Percentiles rank a stretch among this genome's conserved stretches.
These are phyloP conservation scores for Lomentospora prolificans DNA, from an alignment of 2,329 filamentous ascomycete species.

Conservation along the genomic window DNA sequence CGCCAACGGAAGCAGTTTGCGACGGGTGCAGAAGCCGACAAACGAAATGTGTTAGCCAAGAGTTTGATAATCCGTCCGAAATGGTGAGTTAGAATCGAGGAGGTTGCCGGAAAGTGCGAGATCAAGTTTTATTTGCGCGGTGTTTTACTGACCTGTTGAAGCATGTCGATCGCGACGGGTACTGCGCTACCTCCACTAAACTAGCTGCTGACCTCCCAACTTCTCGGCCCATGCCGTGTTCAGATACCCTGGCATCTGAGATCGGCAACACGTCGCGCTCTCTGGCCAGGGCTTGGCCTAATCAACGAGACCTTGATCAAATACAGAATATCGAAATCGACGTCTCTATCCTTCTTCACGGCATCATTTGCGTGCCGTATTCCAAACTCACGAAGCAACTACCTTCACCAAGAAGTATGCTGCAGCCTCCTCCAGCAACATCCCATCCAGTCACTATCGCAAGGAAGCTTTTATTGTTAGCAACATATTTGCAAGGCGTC, in stretches of 20 bases:
- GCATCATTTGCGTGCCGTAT: not conserved
- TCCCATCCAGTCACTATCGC: not conserved
- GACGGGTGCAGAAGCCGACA: slow-evolving; percentile 34
- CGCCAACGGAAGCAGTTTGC: slow-evolving; percentile 31
- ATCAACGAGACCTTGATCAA: not conserved
- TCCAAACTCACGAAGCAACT: not conserved
- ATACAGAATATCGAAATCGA: not conserved
- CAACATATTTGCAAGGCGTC: not conserved
- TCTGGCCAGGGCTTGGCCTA: not conserved
- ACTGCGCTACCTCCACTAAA: too few species aligned
- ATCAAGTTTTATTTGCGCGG: too few species aligned
- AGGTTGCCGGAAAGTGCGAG: too few species aligned
- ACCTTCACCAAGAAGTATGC: not conserved
- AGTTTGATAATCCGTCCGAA: slow-evolving; percentile 24
- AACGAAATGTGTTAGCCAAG: slow-evolving; percentile 36
- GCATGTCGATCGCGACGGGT: too few species aligned
- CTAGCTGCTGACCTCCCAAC: too few species aligned
- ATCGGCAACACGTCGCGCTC: not conserved
- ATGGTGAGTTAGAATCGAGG: not conserved
- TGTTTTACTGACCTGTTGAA: too few species aligned
- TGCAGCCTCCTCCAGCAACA: not conserved
- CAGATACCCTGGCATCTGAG: not conserved
- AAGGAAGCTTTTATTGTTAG: not conserved
- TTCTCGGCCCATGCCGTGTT: too few species aligned
- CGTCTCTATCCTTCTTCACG: not conserved